Evolutionary conservation across 164 flowering plant species (phyloP).

Genomic region (Nymphaea thermarum): DNA sequence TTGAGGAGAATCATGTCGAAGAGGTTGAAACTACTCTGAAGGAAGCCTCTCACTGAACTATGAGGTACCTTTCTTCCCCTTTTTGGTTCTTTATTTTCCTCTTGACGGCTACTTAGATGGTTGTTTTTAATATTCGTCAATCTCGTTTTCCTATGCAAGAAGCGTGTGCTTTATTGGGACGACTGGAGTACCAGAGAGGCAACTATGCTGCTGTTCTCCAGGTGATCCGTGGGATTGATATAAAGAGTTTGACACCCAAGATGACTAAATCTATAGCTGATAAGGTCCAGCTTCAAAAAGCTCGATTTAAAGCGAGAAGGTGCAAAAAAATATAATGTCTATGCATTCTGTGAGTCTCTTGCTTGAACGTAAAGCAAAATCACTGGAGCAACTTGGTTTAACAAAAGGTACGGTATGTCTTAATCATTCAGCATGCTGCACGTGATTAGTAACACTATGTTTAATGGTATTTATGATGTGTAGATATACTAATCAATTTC

Average conservation of each 20-base stretch:
- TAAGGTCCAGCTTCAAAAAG: slow-evolving; percentile 38
- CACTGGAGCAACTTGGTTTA: slow-evolving; percentile 62
- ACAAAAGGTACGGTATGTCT: slow-evolving; percentile 35
- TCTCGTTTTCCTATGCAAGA: slow-evolving; percentile 32
- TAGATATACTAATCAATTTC: too few relatives aligned
- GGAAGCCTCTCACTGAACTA: slow-evolving; percentile 92
- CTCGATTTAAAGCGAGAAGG: slow-evolving; percentile 33
- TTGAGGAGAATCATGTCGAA: slow-evolving; percentile 73
- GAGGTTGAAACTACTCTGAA: slow-evolving; percentile 92
- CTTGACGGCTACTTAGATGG: too few relatives aligned
- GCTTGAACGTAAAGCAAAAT: slow-evolving; percentile 84
- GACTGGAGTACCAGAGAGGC: slow-evolving; percentile 77
- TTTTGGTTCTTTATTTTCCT: slow-evolving; percentile 1
- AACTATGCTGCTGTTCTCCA: slow-evolving; percentile 87
- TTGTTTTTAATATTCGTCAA: slow-evolving; percentile 3
- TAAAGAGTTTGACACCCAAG: slow-evolving; percentile 45
- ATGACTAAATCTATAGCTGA: slow-evolving; percentile 64
- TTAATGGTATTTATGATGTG: too few relatives aligned
- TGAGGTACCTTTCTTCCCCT: slow-evolving; percentile 38
- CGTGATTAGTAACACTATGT: too few relatives aligned
- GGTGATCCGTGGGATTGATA: slow-evolving; percentile 90
- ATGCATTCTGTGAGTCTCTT: slow-evolving; percentile 93
- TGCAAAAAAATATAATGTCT: slow-evolving; percentile 51
- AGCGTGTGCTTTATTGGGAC: slow-evolving; percentile 89
- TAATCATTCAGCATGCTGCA: too few relatives aligned